Evolutionary conservation across 106 monocot species (phyloP), one percentile per base, ranked within the genome.

Genomic region (Xerophyta viscosa): DNA sequence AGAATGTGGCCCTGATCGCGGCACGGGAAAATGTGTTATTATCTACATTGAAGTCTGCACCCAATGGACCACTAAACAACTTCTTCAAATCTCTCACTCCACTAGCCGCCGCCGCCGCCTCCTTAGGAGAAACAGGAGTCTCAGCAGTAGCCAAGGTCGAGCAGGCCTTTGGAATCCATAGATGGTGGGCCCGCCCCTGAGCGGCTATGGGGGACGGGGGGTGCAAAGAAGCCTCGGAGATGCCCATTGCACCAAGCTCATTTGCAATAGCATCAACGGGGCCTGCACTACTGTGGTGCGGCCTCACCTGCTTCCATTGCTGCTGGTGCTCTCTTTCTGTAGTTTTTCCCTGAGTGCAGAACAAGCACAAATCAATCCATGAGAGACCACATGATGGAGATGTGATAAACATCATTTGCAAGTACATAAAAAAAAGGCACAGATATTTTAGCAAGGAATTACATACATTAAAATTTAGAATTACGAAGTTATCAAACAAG

Each of bases 1-100:
- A 98, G 63, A 98, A 98, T 15, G 90, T 90, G 11, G 96, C 96
- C 37, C 96, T 64, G 42, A 98, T 72, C 62, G 84, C 78, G 36
- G 96, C 75, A 41, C 62, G 67, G 3, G 75, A 42, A 26, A 82
- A 90, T 18, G 89, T 80, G 48, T 61, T 61, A 12, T 66, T 64
- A 54, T 90, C 89, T 54, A 79, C 78, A 20, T 37, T 66, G 21
- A 90, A 90, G 51, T 83, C 61, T 12, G 67, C 81, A 2, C 71
- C 87, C 17, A 91, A 31, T 0, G 69, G 62, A 0, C 68, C 72
- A 31, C 72, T 67, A 39, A 39, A 39, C 1, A 39, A 39, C 6
- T 39, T 39, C 6, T 39, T 39, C 33, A 36, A 36, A 6, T 36
- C 33, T 36, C 33, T 11, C 5, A 36, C 33, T 11, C 33, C 33